These are phyloP conservation scores for Rutidosis leptorrhynchoides DNA, from an alignment of 129 eudicot genomes.

Conservation along the genomic window DNA sequence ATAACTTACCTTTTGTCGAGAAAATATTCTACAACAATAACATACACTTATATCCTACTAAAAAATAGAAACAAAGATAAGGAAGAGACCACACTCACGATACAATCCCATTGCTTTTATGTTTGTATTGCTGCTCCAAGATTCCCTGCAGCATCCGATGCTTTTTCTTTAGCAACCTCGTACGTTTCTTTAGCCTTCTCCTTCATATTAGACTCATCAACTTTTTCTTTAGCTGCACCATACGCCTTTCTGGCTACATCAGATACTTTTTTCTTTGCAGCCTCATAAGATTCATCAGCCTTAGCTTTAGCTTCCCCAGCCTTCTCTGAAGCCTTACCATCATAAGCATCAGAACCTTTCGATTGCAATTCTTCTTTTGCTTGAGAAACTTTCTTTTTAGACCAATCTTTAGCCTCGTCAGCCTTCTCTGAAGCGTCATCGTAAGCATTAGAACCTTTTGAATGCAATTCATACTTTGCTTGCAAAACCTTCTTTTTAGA, in stretches of 20 bases:
- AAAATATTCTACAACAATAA: no score
- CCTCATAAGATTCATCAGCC: slow-evolving; percentile 12
- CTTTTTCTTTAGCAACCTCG: slow-evolving; percentile 11
- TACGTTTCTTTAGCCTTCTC: slow-evolving; percentile 2
- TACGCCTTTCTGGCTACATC: no score
- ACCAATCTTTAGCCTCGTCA: no score
- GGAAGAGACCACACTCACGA: slow-evolving; percentile 1
- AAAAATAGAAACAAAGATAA: background rate
- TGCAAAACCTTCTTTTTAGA: no score
- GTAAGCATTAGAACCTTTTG: no score
- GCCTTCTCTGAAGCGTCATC: no score
- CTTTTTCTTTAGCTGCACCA: no score
- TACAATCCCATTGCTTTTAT: background rate
- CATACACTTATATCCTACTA: background rate
- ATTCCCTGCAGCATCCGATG: slow-evolving; percentile 18
- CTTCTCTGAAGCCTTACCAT: slow-evolving; percentile 14
- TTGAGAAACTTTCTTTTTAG: no score
- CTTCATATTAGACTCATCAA: background rate
- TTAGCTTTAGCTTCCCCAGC: background rate
- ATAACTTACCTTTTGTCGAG: slow-evolving; percentile 4
- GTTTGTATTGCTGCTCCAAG: slow-evolving; percentile 1
- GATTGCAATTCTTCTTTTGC: no score
- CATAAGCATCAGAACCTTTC: no score
- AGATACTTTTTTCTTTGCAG: no score
- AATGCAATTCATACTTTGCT: no score